phyloP scores from a whole-genome alignment of 2,329 filamentous ascomycete genomes.

The Phaeoacremonium minimum region DNA sequence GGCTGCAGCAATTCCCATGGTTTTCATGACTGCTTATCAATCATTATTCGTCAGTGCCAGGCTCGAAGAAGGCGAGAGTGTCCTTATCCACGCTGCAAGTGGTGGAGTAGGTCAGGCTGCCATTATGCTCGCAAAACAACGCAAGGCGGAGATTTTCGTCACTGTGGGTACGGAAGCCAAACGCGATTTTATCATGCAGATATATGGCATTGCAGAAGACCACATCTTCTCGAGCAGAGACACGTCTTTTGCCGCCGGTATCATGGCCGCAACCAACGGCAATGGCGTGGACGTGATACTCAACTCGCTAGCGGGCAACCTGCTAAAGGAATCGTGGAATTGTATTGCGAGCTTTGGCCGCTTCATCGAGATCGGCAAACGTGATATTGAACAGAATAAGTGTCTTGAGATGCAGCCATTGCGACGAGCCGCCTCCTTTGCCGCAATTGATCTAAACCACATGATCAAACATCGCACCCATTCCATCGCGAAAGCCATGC shows the following conservation, averaged over 20 bases:
- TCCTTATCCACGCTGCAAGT: conserved; percentile 19
- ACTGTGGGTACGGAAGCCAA: conserved; percentile 24
- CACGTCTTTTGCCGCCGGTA: conserved; percentile 12
- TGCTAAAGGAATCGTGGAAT: conserved; percentile 13
- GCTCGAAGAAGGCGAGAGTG: conserved; percentile 16
- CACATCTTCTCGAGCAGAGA: conserved; percentile 22
- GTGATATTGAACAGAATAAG: no score
- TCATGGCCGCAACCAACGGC: conserved; percentile 15
- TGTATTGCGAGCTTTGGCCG: conserved; percentile 2
- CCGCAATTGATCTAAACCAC: no score
- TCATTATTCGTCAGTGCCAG: conserved; percentile 19
- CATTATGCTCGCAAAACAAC: conserved; percentile 13
- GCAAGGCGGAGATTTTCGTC: conserved; percentile 18
- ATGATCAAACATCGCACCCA: no score
- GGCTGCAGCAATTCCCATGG: conserved; percentile 23
- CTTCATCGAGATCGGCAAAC: conserved; percentile 19
- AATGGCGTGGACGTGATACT: conserved; percentile 15
- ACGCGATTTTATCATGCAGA: conserved; percentile 17
- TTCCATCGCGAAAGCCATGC: no score
- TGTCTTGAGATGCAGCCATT: no score
- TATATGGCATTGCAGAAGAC: conserved; percentile 20
- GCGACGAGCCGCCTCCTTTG: no score
- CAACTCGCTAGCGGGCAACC: conserved; percentile 13
- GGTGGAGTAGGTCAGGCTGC: conserved; percentile 17
- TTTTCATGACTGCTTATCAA: conserved; percentile 23